These are phyloP conservation scores for Phylloporus arenicola DNA, from an alignment of 768 basidiomycete genomes.

Conservation along the genomic window DNA sequence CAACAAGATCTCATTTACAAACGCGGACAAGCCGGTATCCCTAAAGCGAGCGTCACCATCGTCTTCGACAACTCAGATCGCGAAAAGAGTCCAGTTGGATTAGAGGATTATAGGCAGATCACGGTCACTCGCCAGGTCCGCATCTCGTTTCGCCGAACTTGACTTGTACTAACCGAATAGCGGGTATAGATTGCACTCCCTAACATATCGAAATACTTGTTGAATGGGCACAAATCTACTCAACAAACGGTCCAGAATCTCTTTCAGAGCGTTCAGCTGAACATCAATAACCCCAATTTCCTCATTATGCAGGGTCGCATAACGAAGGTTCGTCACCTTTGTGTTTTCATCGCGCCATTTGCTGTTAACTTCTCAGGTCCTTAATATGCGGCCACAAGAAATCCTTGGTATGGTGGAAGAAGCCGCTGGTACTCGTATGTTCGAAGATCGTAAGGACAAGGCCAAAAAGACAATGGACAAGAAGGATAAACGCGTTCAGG, in stretches of 20 bases:
- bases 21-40: constrained; percentile 94
- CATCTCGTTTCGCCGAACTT: not conserved
- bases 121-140: constrained; percentile 93
- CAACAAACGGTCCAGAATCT: constrained; percentile 83
- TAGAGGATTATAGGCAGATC: constrained; percentile 78
- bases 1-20: constrained; percentile 99
- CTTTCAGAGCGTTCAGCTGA: constrained; percentile 95
- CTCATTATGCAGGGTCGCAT: constrained; percentile 99
- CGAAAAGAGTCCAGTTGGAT: constrained; percentile 75
- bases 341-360: not conserved
- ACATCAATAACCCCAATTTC: constrained; percentile 99
- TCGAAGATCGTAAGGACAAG: constrained; percentile 96
- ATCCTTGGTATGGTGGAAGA: constrained; percentile 99
- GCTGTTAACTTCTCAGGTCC: constrained; percentile 39
- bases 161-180: not conserved
- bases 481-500: constrained; percentile 93
- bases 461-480: constrained; percentile 93
- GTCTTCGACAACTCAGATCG: constrained; percentile 97
- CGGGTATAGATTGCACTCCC: constrained; percentile 80
- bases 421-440: constrained; percentile 98
- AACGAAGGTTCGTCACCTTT: constrained; percentile 64
- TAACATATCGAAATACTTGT: constrained; percentile 88
- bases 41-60: constrained; percentile 96
- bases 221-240: constrained; percentile 91
- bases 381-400: constrained; percentile 98